Percentiles rank a stretch among this genome's conserved stretches.
Evolutionary conservation across 139 green algal genomes (phyloP).

Genomic region (Chlorella sp.): DNA sequence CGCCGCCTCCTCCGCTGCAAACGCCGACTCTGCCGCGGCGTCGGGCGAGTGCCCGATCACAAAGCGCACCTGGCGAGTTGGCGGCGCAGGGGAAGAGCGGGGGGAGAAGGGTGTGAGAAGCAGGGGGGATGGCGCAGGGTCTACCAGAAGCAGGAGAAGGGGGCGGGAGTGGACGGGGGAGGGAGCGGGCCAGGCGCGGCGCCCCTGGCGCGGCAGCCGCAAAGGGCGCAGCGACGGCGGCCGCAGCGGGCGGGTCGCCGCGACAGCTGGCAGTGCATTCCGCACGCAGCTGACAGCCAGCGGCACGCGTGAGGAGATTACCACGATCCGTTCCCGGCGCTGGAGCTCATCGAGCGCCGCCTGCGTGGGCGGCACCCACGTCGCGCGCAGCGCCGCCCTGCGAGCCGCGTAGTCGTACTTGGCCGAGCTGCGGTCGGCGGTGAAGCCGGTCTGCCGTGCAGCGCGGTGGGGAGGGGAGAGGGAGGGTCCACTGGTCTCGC

Average conservation of each 20-base stretch:
- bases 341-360: conserved; percentile 22
- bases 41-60: conserved; percentile 53
- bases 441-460: conserved; percentile 63
- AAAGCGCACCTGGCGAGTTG: conserved; percentile 50
- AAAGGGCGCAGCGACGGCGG: too few species aligned
- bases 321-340: too few species aligned
- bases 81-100: neutral
- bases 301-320: too few species aligned
- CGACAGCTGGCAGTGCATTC: too few species aligned
- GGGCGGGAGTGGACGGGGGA: neutral
- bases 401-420: conserved; percentile 63
- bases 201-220: too few species aligned
- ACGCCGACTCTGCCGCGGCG: conserved; percentile 28
- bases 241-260: too few species aligned
- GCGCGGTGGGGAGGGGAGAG: too few species aligned
- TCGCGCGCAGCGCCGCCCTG: conserved; percentile 44
- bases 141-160: neutral
- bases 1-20: conserved; percentile 36
- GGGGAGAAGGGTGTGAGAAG: too few species aligned
- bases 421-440: neutral
- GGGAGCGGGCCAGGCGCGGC: neutral
- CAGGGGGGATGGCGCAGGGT: neutral
- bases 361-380: conserved; percentile 55
- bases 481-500: too few species aligned
- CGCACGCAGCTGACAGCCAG: too few species aligned